Evolutionary conservation across 2,329 filamentous ascomycete genomes (phyloP).

Genomic region (Gliomastix tumulicola): DNA sequence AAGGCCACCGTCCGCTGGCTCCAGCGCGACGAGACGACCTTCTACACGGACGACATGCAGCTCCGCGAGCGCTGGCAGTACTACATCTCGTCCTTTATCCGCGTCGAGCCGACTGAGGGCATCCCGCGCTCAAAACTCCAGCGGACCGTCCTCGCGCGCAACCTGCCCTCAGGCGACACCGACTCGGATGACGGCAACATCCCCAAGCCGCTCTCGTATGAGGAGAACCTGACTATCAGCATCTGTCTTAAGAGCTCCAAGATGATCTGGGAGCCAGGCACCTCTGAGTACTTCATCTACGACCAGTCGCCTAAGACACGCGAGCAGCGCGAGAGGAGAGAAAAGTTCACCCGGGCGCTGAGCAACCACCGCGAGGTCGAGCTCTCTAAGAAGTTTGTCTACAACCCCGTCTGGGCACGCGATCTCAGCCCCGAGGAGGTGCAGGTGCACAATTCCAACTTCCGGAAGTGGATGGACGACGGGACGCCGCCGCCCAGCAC

Average conservation of each 20-base stretch:
- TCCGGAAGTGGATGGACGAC: constrained; percentile 45
- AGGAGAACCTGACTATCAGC: constrained; percentile 63
- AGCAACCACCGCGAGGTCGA: constrained; percentile 61
- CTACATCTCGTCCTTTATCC: constrained; percentile 88
- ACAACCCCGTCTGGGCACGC: constrained; percentile 74
- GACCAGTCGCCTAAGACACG: constrained; percentile 61
- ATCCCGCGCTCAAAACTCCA: constrained; percentile 58
- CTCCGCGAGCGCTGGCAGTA: constrained; percentile 83
- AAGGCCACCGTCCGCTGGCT: constrained; percentile 68
- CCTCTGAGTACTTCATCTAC: constrained; percentile 65
- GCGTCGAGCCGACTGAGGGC: constrained; percentile 81
- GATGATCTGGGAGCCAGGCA: constrained; percentile 67
- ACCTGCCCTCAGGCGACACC: constrained; percentile 55
- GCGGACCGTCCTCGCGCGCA: constrained; percentile 65
- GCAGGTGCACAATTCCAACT: constrained; percentile 65
- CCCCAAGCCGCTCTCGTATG: constrained; percentile 52
- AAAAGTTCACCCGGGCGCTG: constrained; percentile 44
- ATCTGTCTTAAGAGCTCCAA: constrained; percentile 75
- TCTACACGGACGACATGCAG: constrained; percentile 85
- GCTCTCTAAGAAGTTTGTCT: constrained; percentile 73
- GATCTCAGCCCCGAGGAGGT: constrained; percentile 72
- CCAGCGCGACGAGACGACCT: constrained; percentile 64
- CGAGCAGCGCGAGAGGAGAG: constrained; percentile 50
- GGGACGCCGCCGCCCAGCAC: constrained; percentile 30
- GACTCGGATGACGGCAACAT: constrained; percentile 57